Base-by-base conservation (phyloP, 768 basidiomycete species). In the Termitomyces sp. region DNA sequence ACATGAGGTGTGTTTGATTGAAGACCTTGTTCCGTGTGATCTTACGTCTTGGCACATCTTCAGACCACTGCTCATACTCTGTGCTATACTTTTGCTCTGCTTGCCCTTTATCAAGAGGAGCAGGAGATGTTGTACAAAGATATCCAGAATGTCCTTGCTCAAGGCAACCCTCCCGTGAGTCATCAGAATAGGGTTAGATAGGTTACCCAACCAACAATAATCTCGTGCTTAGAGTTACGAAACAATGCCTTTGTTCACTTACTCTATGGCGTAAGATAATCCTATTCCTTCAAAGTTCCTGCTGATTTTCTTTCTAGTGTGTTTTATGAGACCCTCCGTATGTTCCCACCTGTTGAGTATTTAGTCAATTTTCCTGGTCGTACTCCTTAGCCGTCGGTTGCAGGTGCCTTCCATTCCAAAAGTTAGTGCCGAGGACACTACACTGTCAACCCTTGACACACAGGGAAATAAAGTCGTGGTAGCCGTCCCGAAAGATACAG, bases 251-350 rank as follows among this genome's bases (percentile, higher is more conserved):
- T 59, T 70, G 35, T 64, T 79, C 11, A 74, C 70, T 20, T 70
- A 73, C 20, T 73, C 70, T 11, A 69, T 73, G 65, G 77, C 76
- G 75, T 76, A 65, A 62, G 65, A 51, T 6, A 30, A 7, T 24
- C 7, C 16, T 1, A 52, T 40, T 36, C n/a, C 24, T 18, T 41
- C 28, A 24, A 32, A 10, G 8, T 48, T 30, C 30, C 16, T 54
- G 13, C 50, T 56, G 35, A 56, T 36, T n/a, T 30, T 40, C 10
- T 51, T 26, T 52, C 18, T 36, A 81, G 80, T 18, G 78, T 79
- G 3, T 76, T 79, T 56, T 71, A 81, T 56, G 81, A 83, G 65
- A 79, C 80, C 3, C 64, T 81, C 22, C 72, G 81, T 24, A 60
- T 82, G 67, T 81, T 72, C 55, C 72, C 77, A 35, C 74, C 80